These are phyloP conservation scores for Salvia hispanica DNA, from an alignment of 257 asterid genomes.

Conservation along the genomic window DNA sequence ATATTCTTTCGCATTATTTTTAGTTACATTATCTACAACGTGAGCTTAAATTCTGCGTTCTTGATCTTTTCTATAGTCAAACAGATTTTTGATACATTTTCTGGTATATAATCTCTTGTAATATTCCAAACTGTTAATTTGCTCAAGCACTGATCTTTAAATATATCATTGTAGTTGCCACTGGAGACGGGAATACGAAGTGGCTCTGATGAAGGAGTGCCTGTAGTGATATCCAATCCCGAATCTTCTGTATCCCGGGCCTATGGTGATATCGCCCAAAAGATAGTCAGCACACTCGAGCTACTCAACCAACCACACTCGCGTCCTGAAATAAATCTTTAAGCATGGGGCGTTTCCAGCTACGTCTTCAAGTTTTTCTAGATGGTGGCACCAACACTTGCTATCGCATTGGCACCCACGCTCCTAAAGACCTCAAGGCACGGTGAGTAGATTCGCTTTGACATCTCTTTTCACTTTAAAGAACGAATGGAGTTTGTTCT, in stretches of 20 bases:
- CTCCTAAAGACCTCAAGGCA: not conserved
- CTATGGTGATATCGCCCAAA: conserved; percentile 61
- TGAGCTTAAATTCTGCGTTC: not conserved
- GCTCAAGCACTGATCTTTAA: not conserved
- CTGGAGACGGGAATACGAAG: conserved; percentile 79
- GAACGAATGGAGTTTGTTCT: not conserved
- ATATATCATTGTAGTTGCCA: conserved; percentile 58
- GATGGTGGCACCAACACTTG: not conserved
- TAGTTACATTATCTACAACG: not conserved
- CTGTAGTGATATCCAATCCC: conserved; percentile 78
- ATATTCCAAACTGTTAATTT: not conserved
- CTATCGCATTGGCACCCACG: conserved; percentile 1
- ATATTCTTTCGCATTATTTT: not conserved
- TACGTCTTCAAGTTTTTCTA: not conserved
- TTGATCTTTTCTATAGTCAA: not conserved
- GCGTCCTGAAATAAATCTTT: conserved; percentile 67
- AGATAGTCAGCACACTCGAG: conserved; percentile 57
- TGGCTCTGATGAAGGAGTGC: conserved; percentile 90
- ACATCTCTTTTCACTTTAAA: not conserved
- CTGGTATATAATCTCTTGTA: not conserved
- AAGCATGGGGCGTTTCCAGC: conserved; percentile 3
- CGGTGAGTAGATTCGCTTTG: not conserved
- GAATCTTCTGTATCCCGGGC: conserved; percentile 62
- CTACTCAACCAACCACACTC: conserved; percentile 44
- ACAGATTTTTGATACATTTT: no score